Evolutionary conservation across 139 green algal genomes (phyloP), one percentile per base, ranked within the genome.

Genomic region (Ettlia oleoabundans): DNA sequence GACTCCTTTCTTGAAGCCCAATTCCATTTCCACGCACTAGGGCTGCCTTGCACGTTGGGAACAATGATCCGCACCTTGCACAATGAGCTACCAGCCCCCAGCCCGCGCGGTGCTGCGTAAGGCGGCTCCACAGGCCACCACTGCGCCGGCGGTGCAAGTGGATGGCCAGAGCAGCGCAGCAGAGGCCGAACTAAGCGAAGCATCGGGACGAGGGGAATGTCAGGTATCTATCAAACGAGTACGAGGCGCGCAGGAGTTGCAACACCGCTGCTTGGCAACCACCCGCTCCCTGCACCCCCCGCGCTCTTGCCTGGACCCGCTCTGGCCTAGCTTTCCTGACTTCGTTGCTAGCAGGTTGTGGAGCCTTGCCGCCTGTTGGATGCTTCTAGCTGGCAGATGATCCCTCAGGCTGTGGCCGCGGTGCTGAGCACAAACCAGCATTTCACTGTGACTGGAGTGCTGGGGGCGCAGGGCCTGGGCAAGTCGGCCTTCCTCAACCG

Each of bases 401-500:
- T 24, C 9, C 73, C 73, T 10, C 47, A 38, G 2, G 73, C 52
- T 8, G 73, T 52, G 73, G 73, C 73, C 3, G 26, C 35, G 33
- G 32, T 55, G 40, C 61, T 81, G 40, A 41, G 15, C 13, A 62
- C 4, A 28, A 72, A 73, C 40, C 32, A 30, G 5, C 58, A 81
- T 38, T 81, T 73, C 38, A 10, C 8, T 42, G 75, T 81, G 1
- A 38, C 53, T 24, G 75, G 75, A 6, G 75, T 42, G 30, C 75
- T 81, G 58, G 75, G 75, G 4, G 61, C 21, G 1, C 63, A 74
- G 42, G 42, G 63, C 33, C 63, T 75, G 3, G 77, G 77, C 64
- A 82, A 82, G 43, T 68, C 43, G 7, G 13, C 61, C 22, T 42
- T 82, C 7, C 43, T 82, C 32, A 82, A 82, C 21, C 2, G 19